Percentiles rank a stretch among this genome's conserved stretches.
phyloP scores from a whole-genome alignment of 2,329 filamentous ascomycete species.

The Colletotrichum phormii region DNA sequence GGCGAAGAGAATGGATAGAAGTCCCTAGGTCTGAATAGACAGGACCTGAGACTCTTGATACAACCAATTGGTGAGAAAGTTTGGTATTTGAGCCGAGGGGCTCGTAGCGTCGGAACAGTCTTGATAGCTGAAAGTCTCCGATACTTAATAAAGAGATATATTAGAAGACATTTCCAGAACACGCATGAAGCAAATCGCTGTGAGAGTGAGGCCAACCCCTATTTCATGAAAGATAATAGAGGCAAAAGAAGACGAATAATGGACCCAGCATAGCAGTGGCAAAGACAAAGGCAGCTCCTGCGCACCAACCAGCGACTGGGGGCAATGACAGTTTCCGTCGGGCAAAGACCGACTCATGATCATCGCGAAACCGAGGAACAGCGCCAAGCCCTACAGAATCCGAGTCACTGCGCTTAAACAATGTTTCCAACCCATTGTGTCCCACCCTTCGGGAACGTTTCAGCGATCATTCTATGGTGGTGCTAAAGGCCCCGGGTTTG shows the following conservation, averaged over 20 bases:
- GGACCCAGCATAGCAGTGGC: too few relatives aligned
- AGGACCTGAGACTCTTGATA: neutral
- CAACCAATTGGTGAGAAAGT: neutral
- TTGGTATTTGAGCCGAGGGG: too few relatives aligned
- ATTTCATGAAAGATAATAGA: too few relatives aligned
- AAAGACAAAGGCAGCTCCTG: neutral
- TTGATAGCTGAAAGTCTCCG: too few relatives aligned
- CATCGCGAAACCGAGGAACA: neutral
- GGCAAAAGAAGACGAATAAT: too few relatives aligned
- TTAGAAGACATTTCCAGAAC: too few relatives aligned
- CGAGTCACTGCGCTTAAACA: neutral
- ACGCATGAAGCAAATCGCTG: too few relatives aligned
- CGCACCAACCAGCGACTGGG: neutral
- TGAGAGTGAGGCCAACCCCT: too few relatives aligned
- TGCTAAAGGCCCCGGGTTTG: neutral
- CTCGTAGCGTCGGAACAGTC: too few relatives aligned
- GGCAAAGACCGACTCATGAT: neutral
- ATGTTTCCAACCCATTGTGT: neutral
- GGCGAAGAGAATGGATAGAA: conserved; percentile 4
- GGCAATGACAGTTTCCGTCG: neutral
- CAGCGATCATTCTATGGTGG: neutral
- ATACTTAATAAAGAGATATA: too few relatives aligned
- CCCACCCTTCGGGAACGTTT: neutral
- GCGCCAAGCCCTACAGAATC: neutral
- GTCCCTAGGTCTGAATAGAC: neutral